Base-by-base conservation (phyloP, 371 early-diverging fungal species). In the Phascolomyces articulosus region DNA sequence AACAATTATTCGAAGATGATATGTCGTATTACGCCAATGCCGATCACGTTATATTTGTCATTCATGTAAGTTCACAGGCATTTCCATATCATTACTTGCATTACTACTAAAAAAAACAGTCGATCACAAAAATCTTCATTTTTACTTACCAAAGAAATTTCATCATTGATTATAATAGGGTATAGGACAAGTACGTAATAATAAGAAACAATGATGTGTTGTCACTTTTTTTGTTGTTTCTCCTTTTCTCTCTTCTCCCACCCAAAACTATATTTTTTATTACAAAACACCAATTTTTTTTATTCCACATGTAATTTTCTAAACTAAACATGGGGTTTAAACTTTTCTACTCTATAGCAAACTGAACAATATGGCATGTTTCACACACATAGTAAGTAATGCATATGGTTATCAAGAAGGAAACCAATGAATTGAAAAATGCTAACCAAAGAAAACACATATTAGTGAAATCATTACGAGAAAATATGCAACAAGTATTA, bases 281-380 rank as follows among this genome's bases (percentile, higher is more conserved):
- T 34, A 34, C 34, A 2, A 34, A 9, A 2, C 34, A n/a, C n/a
- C n/a, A 9, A 34, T 34, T 34, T 34, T 0, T 34, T 34, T 34
- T 34, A 9, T 2, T 34, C 34, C n/a, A n/a, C n/a, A n/a, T n/a
- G n/a, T n/a, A n/a, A n/a, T n/a, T n/a, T n/a, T n/a, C n/a, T n/a
- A n/a, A n/a, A n/a, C n/a, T n/a, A n/a, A n/a, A n/a, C n/a, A n/a
- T n/a, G n/a, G n/a, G n/a, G n/a, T n/a, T n/a, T n/a, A n/a, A n/a
- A 1, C 16, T 15, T 44, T 44, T 44, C 8, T 44, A 79, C 11
- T 24, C 20, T 55, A 49, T 63, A 79, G 71, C 87, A 87, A 76
- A 78, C 83, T 24, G 86, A 85, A 40, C 75, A 78, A 40, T 79
- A 78, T 63, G 87, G 87, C 9, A 77, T 81, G 40, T 89, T 86